Evolutionary conservation across 805 yeast genomes (phyloP).

Genomic region (Saccharomyces paradoxus): DNA sequence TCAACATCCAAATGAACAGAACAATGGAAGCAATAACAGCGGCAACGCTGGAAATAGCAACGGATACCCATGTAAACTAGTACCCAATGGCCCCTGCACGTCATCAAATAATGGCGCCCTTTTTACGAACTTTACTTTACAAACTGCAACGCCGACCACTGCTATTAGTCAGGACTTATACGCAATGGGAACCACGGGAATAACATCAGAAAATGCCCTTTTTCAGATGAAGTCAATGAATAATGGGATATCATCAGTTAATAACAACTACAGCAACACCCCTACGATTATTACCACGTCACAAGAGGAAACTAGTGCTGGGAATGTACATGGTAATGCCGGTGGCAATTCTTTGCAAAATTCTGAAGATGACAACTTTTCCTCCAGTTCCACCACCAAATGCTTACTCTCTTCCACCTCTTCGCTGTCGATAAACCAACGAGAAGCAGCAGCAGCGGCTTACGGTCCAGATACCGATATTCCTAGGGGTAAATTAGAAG

Average conservation of each 20-base stretch:
- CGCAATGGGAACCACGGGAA: constrained; percentile 62
- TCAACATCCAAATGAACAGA: constrained; percentile 1
- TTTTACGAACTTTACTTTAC: constrained; percentile 34
- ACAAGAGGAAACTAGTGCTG: neutral
- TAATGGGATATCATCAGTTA: constrained; percentile 2
- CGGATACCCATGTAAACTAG: neutral
- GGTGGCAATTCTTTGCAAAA: neutral
- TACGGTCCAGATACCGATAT: constrained; percentile 25
- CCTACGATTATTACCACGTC: neutral
- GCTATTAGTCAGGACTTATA: constrained; percentile 55
- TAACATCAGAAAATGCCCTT: constrained; percentile 31
- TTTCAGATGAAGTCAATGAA: constrained; percentile 27
- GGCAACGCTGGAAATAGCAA: constrained; percentile 5
- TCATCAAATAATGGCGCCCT: constrained; percentile 11
- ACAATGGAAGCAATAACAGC: constrained; percentile 9
- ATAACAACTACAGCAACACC: neutral
- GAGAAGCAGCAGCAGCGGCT: constrained; percentile 6
- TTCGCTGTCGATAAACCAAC: constrained; percentile 1
- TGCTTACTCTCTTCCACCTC: neutral
- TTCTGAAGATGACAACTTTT: constrained; percentile 9
- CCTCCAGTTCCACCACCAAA: constrained; percentile 6
- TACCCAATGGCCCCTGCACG: constrained; percentile 3
- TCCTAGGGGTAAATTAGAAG: constrained; percentile 77
- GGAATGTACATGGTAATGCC: neutral
- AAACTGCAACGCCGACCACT: constrained; percentile 56